These are phyloP conservation scores for Talaromyces pinophilus DNA, from an alignment of 2,329 filamentous ascomycete species.

Conservation along the genomic window DNA sequence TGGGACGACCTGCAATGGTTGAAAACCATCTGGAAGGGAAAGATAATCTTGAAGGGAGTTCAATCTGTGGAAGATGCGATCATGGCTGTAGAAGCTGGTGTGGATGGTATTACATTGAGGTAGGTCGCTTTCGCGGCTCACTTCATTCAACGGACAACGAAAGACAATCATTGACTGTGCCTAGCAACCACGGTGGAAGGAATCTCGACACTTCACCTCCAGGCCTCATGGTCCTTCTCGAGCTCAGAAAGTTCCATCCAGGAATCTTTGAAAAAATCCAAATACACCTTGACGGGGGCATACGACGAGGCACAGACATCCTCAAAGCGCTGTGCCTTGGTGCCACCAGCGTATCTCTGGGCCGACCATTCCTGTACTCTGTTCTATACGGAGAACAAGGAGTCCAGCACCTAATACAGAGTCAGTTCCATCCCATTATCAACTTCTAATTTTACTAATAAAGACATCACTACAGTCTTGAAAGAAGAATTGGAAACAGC, in stretches of 20 bases:
- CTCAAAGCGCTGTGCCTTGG: conserved; percentile 85
- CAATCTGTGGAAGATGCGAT: conserved; percentile 50
- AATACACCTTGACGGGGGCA: conserved; percentile 82
- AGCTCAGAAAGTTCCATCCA: conserved; percentile 73
- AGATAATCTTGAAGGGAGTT: conserved; percentile 61
- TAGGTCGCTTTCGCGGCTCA: no score
- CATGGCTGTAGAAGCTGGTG: conserved; percentile 46
- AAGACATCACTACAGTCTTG: conserved; percentile 50
- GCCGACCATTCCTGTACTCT: conserved; percentile 74
- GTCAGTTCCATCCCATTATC: conserved; percentile 40
- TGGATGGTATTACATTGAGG: conserved; percentile 49
- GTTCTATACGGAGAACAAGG: conserved; percentile 65
- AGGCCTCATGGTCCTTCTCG: conserved; percentile 69
- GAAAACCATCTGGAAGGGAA: background rate
- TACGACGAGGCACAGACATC: conserved; percentile 81
- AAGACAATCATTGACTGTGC: background rate
- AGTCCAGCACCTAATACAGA: conserved; percentile 65
- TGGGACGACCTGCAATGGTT: conserved; percentile 20
- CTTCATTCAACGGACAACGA: no score
- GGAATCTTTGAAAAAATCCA: conserved; percentile 71
- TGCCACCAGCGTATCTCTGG: conserved; percentile 78
- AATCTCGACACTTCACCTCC: conserved; percentile 80
- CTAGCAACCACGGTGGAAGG: conserved; percentile 52
- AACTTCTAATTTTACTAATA: background rate
- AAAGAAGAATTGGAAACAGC: conserved; percentile 66